Evolutionary conservation across 352 stramenopile genomes (phyloP), one percentile per base, ranked within the genome.

Genomic region (Aphanomyces cochlioides): DNA sequence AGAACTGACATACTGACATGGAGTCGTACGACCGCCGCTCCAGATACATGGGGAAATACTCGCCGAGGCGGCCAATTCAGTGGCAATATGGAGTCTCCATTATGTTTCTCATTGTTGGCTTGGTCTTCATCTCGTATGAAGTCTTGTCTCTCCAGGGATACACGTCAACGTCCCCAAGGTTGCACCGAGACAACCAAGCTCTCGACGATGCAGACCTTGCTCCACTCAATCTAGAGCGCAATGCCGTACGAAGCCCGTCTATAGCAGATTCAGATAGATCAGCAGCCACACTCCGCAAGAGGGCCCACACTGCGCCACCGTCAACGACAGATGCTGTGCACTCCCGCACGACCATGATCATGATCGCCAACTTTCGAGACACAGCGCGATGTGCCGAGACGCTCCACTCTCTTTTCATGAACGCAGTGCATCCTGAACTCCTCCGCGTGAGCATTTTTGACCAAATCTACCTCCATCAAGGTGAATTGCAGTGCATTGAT

Each of bases 361-460:
- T 93, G 19, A 79, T 91, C 37, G 83, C 85, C 72, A 93, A 91
- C 69, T 93, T 91, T 77, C 82, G 85, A n/a, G 85, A 93, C 72
- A 90, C 83, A 47, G 79, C 77, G 19, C 84, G 85, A 39, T 90
- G 83, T 74, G 80, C 83, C 15, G 85, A 93, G 77, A 93, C 83
- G n/a, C 68, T 93, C 47, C 77, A 78, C 38, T 93, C 85, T 34
- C 87, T 93, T 60, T 93, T 91, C 47, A 79, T 87, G 73, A 91
- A 90, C 61, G 76, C 85, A 5, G 79, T 76, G 65, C 75, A 68
- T 19, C 83, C 83, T 5, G 79, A 89, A 47, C 76, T 87, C 34
- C 50, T 90, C 28, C 77, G 75, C 40, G 79, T 90, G 45, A 89
- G 81, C 72, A 78, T 90, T 38, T 87, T 82, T 59, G 83, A 90